Percentiles rank a stretch among this genome's conserved stretches.
These are phyloP conservation scores for Phytophthora cajani DNA, from an alignment of 352 stramenopile genomes.

Conservation along the genomic window DNA sequence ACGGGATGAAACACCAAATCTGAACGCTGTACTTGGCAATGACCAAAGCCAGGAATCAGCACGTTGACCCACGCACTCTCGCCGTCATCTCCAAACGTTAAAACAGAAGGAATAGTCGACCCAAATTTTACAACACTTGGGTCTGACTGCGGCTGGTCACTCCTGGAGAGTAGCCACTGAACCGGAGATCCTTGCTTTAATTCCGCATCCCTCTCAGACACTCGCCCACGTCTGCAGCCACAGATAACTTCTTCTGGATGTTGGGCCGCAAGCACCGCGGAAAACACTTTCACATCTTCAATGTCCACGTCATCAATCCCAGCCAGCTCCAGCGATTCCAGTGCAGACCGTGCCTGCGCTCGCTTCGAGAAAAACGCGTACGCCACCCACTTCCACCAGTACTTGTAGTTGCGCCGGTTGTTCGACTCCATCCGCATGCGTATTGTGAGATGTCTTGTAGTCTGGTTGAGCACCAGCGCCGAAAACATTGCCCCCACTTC, in stretches of 20 bases:
- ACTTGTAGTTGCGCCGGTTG: not conserved
- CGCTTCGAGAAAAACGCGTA: constrained; percentile 29
- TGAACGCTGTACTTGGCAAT: not conserved
- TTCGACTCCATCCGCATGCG: constrained; percentile 8
- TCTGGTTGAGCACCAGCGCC: constrained; percentile 19
- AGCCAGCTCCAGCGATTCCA: constrained; percentile 14
- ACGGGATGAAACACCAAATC: not conserved
- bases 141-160: not conserved
- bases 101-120: not conserved
- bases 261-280: constrained; percentile 8
- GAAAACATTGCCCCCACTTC: constrained; percentile 21
- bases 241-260: constrained; percentile 24
- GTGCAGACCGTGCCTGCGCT: constrained; percentile 11
- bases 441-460: constrained; percentile 17
- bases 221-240: not conserved
- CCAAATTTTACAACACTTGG: not conserved
- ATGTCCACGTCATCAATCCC: constrained; percentile 12
- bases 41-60: not conserved
- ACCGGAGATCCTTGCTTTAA: constrained; percentile 16
- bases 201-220: constrained; percentile 2
- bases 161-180: not conserved
- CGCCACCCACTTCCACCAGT: constrained; percentile 28
- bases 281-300: constrained; percentile 11
- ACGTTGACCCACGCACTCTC: constrained; percentile 1
- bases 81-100: not conserved